Percentiles rank a stretch among this genome's conserved stretches.
Conservation (phyloP, 179 eudicot species). For the Spergularia azorica region DNA sequence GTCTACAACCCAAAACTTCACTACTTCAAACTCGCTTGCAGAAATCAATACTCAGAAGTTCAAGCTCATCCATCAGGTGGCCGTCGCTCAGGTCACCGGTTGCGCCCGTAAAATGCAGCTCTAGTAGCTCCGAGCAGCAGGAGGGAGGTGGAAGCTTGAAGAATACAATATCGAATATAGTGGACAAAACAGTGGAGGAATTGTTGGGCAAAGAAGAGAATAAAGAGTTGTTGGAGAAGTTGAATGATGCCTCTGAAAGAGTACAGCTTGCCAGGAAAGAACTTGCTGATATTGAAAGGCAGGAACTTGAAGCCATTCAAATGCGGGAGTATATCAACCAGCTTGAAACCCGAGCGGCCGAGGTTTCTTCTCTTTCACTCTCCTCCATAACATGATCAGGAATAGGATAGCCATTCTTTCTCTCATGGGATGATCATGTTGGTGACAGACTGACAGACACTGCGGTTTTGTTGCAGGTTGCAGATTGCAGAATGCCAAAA, state of each 20-base stretch:
- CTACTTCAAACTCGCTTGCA: neutral
- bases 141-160: conserved; percentile 40
- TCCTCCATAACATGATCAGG: too few relatives aligned
- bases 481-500: conserved; percentile 95
- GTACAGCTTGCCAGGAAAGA: conserved; percentile 75
- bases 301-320: conserved; percentile 64
- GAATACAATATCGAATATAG: conserved; percentile 56
- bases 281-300: conserved; percentile 73
- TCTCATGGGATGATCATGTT: too few relatives aligned
- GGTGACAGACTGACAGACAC: too few relatives aligned
- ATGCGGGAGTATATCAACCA: conserved; percentile 59
- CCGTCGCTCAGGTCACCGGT: neutral
- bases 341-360: conserved; percentile 71
- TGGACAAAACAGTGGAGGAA: conserved; percentile 67
- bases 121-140: conserved; percentile 27
- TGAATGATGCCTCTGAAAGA: conserved; percentile 68
- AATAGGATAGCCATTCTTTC: too few relatives aligned
- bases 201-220: conserved; percentile 77
- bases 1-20: conserved; percentile 24
- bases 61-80: conserved; percentile 4
- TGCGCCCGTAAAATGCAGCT: conserved; percentile 34
- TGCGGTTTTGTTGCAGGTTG: conserved; percentile 29
- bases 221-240: conserved; percentile 66
- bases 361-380: conserved; percentile 45
- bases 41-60: neutral